These are phyloP conservation scores for Thermochaetoides dissita DNA, from an alignment of 2,329 filamentous ascomycete species.

Conservation along the genomic window DNA sequence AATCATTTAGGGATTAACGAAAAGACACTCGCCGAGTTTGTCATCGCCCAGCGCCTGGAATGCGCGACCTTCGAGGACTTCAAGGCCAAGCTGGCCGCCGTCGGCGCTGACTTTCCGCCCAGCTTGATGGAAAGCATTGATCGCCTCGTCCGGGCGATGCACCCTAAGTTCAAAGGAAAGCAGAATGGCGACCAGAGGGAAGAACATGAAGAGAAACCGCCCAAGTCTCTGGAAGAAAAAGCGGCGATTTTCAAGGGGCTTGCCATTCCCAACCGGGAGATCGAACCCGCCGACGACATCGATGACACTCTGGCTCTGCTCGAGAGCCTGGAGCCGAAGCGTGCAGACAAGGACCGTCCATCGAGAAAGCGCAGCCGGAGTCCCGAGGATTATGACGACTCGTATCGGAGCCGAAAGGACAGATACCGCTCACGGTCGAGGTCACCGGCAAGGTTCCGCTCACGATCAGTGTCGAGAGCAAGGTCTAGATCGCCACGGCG, in stretches of 20 bases:
- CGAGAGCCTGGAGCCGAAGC: constrained; percentile 68
- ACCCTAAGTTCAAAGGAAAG: constrained; percentile 65
- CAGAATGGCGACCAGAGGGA: constrained; percentile 20
- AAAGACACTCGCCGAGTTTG: constrained; percentile 90
- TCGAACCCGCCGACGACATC: constrained; percentile 76
- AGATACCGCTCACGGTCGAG: constrained; percentile 28
- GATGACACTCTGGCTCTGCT: constrained; percentile 87
- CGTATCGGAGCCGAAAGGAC: constrained; percentile 33
- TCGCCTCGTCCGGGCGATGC: constrained; percentile 74
- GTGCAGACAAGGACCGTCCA: constrained; percentile 17
- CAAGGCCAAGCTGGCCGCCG: constrained; percentile 56
- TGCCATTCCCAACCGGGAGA: constrained; percentile 66
- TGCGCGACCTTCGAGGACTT: constrained; percentile 59
- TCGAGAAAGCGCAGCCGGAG: constrained; percentile 22
- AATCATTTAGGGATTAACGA: constrained; percentile 88
- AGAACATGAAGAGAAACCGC: constrained; percentile 27
- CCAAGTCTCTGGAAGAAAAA: constrained; percentile 51
- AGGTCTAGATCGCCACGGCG: constrained; percentile 22
- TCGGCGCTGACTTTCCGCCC: constrained; percentile 71
- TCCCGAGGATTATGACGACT: constrained; percentile 14
- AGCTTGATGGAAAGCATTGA: constrained; percentile 87
- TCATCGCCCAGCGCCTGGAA: constrained; percentile 79
- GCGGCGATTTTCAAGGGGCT: constrained; percentile 82
- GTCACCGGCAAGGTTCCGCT: constrained; percentile 7
- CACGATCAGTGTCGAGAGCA: constrained; percentile 28